Percentiles rank a stretch among this genome's conserved stretches.
phyloP scores from a whole-genome alignment of 441 rosid genomes.

The Euphorbia corollata region DNA sequence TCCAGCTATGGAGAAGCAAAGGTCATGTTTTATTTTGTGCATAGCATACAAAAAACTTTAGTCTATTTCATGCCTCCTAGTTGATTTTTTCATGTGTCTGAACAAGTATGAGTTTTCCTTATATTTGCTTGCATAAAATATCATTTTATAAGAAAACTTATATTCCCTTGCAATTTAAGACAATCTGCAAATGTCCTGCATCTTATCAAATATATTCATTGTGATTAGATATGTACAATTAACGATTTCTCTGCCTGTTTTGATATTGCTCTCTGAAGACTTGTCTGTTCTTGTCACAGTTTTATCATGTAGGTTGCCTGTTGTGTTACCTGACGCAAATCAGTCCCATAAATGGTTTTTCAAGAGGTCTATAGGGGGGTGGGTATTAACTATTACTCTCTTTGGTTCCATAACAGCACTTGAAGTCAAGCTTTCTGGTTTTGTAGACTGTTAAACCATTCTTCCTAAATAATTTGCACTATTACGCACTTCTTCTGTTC shows the following conservation, averaged over 20 bases:
- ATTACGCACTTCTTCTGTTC: background rate
- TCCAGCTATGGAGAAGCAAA: constrained; percentile 13
- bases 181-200: background rate
- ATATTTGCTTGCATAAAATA: background rate
- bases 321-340: background rate
- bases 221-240: background rate
- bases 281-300: background rate
- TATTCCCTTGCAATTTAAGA: background rate
- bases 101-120: background rate
- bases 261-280: background rate
- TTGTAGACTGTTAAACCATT: background rate
- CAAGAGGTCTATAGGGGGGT: background rate
- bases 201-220: background rate
- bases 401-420: background rate
- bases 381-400: background rate
- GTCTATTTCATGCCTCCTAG: background rate
- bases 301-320: background rate
- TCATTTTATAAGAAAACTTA: background rate
- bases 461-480: background rate
- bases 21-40: constrained; percentile 13
- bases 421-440: background rate
- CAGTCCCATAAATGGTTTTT: background rate
- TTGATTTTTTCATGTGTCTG: background rate
- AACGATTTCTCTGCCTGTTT: background rate
- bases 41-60: background rate